Conservation (phyloP, 768 basidiomycete genomes). For the Hericium coralloides region DNA sequence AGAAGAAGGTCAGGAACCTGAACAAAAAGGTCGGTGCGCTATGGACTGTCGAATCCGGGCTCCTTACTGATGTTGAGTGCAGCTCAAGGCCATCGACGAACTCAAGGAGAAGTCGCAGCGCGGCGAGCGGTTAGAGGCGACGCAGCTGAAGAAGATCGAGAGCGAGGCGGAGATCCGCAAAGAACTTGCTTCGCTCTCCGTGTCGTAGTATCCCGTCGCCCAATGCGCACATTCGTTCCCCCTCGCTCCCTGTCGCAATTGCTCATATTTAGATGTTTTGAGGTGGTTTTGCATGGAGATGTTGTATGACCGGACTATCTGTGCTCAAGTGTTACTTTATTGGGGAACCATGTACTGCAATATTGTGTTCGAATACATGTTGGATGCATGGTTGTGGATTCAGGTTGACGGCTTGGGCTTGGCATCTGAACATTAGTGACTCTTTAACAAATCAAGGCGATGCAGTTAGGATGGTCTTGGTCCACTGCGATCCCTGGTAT, state of each 20-base stretch:
- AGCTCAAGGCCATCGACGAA: slow-evolving; percentile 99
- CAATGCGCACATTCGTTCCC: too few relatives aligned
- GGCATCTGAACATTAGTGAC: too few relatives aligned
- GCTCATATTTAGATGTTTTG: too few relatives aligned
- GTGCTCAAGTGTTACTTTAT: too few relatives aligned
- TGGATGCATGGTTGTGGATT: background rate
- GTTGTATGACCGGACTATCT: too few relatives aligned
- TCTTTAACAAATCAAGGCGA: too few relatives aligned
- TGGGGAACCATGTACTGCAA: background rate
- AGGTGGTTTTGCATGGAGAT: too few relatives aligned
- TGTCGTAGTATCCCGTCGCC: too few relatives aligned
- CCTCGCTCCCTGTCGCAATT: too few relatives aligned
- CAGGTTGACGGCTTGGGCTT: background rate
- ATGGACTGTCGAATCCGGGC: background rate
- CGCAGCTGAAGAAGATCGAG: slow-evolving; percentile 96
- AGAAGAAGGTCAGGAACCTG: slow-evolving; percentile 92
- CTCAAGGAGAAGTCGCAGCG: slow-evolving; percentile 86
- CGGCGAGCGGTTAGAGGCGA: slow-evolving; percentile 89
- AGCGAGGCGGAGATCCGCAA: slow-evolving; percentile 76
- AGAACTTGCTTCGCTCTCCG: slow-evolving; percentile 47
- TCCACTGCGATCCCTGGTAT: too few relatives aligned
- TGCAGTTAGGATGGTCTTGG: too few relatives aligned
- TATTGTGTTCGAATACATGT: slow-evolving; percentile 6
- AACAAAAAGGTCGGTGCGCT: slow-evolving; percentile 76
- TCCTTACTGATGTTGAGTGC: slow-evolving; percentile 9